Conservation (phyloP, 495 filamentous ascomycete species). For the Bombardia bombarda region DNA sequence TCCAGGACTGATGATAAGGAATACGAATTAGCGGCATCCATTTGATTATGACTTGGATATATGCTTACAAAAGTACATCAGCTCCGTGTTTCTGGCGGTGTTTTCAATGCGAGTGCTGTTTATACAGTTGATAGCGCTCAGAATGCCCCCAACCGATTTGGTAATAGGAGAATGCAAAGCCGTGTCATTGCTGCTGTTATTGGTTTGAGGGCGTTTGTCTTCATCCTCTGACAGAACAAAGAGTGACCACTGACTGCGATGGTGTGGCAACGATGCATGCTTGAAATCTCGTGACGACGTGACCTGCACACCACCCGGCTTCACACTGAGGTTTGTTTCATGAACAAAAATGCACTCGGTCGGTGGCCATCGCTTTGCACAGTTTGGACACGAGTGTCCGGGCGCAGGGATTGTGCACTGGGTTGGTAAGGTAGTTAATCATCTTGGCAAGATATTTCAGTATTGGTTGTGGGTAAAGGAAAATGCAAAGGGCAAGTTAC, state of each 20-base stretch:
- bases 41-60: background rate
- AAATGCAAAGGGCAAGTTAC: background rate
- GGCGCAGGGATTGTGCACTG: conserved; percentile 4
- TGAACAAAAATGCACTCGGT: conserved; percentile 5
- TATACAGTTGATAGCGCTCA: conserved; percentile 13
- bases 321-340: background rate
- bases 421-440: background rate
- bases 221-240: background rate
- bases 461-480: background rate
- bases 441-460: background rate
- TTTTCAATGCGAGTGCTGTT: conserved; percentile 7
- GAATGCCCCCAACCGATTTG: conserved; percentile 9
- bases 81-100: conserved; percentile 13
- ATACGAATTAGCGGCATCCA: background rate
- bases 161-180: background rate
- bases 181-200: background rate
- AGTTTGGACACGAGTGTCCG: conserved; percentile 4
- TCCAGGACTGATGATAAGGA: conserved; percentile 8
- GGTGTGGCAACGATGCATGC: background rate
- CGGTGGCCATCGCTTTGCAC: conserved; percentile 8
- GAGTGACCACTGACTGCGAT: background rate
- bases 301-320: background rate
- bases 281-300: conserved; percentile 1
- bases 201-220: background rate
- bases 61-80: conserved; percentile 17